Base-by-base conservation (phyloP, 2,329 filamentous ascomycete species). In the Gyromitra esculenta region DNA sequence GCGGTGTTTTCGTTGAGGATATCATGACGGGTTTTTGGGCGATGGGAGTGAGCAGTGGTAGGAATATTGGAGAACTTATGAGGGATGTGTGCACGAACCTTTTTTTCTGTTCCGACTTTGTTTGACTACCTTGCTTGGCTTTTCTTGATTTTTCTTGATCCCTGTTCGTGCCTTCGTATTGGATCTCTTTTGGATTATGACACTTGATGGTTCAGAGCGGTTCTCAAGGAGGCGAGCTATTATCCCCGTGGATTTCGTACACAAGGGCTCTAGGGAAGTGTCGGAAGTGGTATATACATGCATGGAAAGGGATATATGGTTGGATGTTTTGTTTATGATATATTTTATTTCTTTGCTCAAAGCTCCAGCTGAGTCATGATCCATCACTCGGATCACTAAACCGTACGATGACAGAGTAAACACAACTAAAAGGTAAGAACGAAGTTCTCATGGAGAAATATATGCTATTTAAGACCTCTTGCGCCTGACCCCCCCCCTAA, bases 41-140 rank as follows among this genome's bases (percentile, higher is more conserved):
- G 2, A 31, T 31, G 25, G 4, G 25, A 31, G 25, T 31, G 25
- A 31, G 25, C 25, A 31, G 25, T 31, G 25, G 25, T 31, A 31
- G 25, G 25, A 31, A 31, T 2, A 13, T 15, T 50, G 21, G 60
- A 45, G 7, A 1, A 37, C 43, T 64, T 64, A 11, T 41, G 6
- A 50, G 18, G 21, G 31, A 48, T 66, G 31, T 39, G 21, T 21
- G 31, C 63, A 63, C 15, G 57, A 37, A 43, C 43, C 52, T 52
- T 50, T 25, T 63, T 37, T 31, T 31, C 25, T 21, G 25, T 31
- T 31, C 25, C 25, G 41, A 35, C 52, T 65, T 2, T 15, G n/a
- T 65, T 54, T 2, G 15, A 8, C 8, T 4, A 1, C 8, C 54
- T 5, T 57, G 18, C 11, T 65, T 35, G 39, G 11, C 13, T 21